These are phyloP conservation scores for Spergularia azorica DNA, from an alignment of 179 eudicot genomes.

Conservation along the genomic window DNA sequence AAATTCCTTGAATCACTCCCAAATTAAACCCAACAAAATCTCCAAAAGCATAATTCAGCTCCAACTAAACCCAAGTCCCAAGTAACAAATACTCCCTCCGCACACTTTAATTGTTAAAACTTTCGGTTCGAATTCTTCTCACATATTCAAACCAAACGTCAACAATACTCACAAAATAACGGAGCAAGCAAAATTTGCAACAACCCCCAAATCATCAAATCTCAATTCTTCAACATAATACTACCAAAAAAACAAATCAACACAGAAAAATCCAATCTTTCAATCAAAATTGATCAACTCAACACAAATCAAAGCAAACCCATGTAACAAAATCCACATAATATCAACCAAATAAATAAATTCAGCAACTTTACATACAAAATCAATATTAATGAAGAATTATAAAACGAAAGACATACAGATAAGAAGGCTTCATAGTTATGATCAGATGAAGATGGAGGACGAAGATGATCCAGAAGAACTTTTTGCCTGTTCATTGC, in stretches of 20 bases:
- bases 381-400: too few species aligned
- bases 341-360: neutral
- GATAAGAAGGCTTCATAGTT: conserved; percentile 56
- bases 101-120: too few species aligned
- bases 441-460: conserved; percentile 59
- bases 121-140: too few species aligned
- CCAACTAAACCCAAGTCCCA: too few species aligned
- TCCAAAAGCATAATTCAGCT: too few species aligned
- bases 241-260: neutral
- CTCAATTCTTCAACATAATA: neutral
- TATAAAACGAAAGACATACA: conserved; percentile 38
- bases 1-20: too few species aligned
- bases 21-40: too few species aligned
- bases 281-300: neutral
- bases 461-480: conserved; percentile 76
- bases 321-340: neutral
- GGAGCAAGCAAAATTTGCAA: too few species aligned
- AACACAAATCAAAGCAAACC: conserved; percentile 8
- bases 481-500: conserved; percentile 80
- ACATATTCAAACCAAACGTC: too few species aligned
- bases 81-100: too few species aligned
- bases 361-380: neutral
- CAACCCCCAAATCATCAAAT: neutral
- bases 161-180: too few species aligned
- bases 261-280: neutral